Conservation (phyloP, 371 early-diverging fungal species). For the Mycotypha africana region DNA sequence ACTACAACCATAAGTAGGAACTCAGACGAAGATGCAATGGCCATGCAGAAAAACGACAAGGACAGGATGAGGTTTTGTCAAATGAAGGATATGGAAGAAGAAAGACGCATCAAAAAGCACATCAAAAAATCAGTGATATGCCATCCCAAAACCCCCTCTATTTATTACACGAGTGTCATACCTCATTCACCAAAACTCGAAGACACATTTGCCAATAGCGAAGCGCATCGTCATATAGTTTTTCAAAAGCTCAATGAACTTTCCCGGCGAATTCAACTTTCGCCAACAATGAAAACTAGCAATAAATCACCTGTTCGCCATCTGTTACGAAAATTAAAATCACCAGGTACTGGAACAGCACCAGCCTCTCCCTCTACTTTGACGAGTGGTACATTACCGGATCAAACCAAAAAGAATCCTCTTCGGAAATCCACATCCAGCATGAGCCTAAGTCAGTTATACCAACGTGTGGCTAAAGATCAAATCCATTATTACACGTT, state of each 20-base stretch:
- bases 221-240: constrained; percentile 25
- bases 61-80: constrained; percentile 28
- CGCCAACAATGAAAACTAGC: constrained; percentile 14
- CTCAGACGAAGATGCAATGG: constrained; percentile 2
- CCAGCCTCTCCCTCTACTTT: neutral
- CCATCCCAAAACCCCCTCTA: constrained; percentile 38
- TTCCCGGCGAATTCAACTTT: constrained; percentile 23
- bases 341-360: constrained; percentile 2
- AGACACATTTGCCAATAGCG: constrained; percentile 23
- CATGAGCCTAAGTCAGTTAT: constrained; percentile 29
- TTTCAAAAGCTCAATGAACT: constrained; percentile 30
- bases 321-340: constrained; percentile 28
- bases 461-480: constrained; percentile 33
- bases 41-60: constrained; percentile 18
- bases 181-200: constrained; percentile 28
- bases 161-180: constrained; percentile 31
- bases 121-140: constrained; percentile 34
- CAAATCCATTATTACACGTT: constrained; percentile 37
- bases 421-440: constrained; percentile 27
- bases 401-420: neutral
- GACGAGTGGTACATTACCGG: neutral
- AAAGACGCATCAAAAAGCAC: constrained; percentile 12
- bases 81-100: constrained; percentile 30
- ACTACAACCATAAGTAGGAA: no score
- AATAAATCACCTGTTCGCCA: constrained; percentile 27